Base-by-base conservation (phyloP, 2,329 filamentous ascomycete species). In the Didymella arachidicola region DNA sequence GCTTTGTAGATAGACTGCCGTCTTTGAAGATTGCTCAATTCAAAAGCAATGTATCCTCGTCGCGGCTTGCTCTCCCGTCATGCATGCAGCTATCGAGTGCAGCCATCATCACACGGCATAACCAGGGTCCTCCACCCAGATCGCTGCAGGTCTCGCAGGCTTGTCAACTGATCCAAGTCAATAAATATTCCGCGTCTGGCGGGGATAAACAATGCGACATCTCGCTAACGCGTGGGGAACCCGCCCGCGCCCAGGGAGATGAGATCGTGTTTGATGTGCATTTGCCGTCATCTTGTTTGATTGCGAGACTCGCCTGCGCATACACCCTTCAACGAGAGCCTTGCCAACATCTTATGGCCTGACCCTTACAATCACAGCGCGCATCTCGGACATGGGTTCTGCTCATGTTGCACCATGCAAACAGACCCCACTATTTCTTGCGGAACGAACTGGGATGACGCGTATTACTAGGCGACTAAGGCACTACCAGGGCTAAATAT, bases 161-260 rank as follows among this genome's bases (percentile, higher is more conserved):
- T 49, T 45, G 32, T 59, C 45, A 49, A 59, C 44, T 59, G 56
- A 27, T 42, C 32, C 45, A 45, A 42, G 44, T 59, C 60, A 49
- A 36, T 49, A 45, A 53, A 59, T 46, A 39, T 54, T 53, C 56
- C 56, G 56, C 50, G 56, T 59, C 56, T 59, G 50, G 56, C 46
- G 50, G 50, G 56, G 56, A 59, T 54, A 54, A 47, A 59, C 56
- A 59, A 50, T 54, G 50, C 45, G 51, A 45, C 56, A 50, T 36
- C 49, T 49, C 52, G 62, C 63, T 64, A 69, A 68, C 55, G 44
- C 65, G 62, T 69, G 68, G 68, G 66, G 68, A 66, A 67, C 55
- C 53, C 54, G 47, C 55, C 56, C 49, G 44, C 57, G 46, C 50
- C 46, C 41, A 56, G 55, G 51, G 65, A 70, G 65, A 70, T 68